Conservation (phyloP, 768 basidiomycete genomes). For the Pulveroboletus sp. region DNA sequence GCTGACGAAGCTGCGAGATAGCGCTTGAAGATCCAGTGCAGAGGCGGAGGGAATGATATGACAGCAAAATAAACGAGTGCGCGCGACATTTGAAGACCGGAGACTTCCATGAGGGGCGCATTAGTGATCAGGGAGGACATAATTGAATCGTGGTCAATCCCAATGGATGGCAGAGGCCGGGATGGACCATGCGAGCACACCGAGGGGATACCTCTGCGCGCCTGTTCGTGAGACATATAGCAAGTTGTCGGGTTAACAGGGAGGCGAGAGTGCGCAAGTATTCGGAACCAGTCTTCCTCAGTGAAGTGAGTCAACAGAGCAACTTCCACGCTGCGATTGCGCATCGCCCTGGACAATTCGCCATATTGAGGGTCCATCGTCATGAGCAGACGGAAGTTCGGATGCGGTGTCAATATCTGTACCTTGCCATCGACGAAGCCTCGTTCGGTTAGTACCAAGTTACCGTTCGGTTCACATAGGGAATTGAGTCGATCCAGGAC, state of each 20-base stretch:
- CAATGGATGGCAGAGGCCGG: constrained; percentile 32
- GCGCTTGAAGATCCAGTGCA: constrained; percentile 20
- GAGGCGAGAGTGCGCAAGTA: constrained; percentile 49
- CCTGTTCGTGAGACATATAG: constrained; percentile 19
- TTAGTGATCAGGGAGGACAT: constrained; percentile 42
- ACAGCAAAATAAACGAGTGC: constrained; percentile 27
- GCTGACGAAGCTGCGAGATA: constrained; percentile 16
- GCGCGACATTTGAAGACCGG: constrained; percentile 7
- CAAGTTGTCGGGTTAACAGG: constrained; percentile 25
- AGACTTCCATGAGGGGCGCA: constrained; percentile 28
- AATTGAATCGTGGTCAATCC: constrained; percentile 46
- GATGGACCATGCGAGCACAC: not conserved
- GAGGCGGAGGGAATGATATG: constrained; percentile 13
- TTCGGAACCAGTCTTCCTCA: constrained; percentile 43
- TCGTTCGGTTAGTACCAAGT: constrained; percentile 81
- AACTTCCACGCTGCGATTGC: constrained; percentile 92
- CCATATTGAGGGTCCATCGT: constrained; percentile 86
- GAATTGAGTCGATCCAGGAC: constrained; percentile 96
- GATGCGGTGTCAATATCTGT: constrained; percentile 75
- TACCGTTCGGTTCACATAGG: constrained; percentile 84
- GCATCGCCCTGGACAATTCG: constrained; percentile 96
- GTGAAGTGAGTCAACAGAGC: constrained; percentile 38
- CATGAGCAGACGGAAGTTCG: constrained; percentile 91
- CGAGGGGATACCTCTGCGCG: constrained; percentile 22
- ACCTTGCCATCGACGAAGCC: constrained; percentile 77